Base-by-base conservation (phyloP, 495 filamentous ascomycete genomes). In the Immersiella caudata region DNA sequence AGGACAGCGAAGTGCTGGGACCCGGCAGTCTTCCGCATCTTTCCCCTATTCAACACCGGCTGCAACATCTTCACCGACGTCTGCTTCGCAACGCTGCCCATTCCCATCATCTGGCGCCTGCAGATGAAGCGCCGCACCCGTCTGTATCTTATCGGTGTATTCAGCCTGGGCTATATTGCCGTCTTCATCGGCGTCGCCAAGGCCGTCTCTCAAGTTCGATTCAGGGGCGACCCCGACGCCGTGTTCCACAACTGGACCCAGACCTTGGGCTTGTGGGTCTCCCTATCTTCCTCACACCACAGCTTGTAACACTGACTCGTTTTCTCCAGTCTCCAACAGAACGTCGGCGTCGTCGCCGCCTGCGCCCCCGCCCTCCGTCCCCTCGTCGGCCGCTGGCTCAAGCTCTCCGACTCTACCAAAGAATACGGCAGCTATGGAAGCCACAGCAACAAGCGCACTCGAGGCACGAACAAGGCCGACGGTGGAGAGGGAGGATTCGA, bases 331-430 rank as follows among this genome's bases (percentile, higher is more conserved):
- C 35, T 62, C 35, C 59, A 62, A 62, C 58, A 82, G 76, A 81
- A 76, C 60, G 79, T 77, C 55, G 82, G 81, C 33, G 83, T 79
- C 60, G 76, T 83, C 52, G 79, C 80, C 29, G 83, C 79, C 26
- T 84, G 80, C 70, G 71, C 81, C 16, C 49, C 70, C 75, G 21
- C 75, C 84, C 79, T 62, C 20, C 33, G 36, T 6, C 59, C 59
- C 6, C 59, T 62, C 3, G 59, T 62, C 59, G 59, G 59, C 22
- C 59, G 22, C 21, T 62, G 59, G 59, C 59, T 62, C 33, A 62
- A 62, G 59, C 36, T 62, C 9, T 62, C 59, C 2, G 36, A 35
- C 21, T 46, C 59, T n/a, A 24, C 52, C 52, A 55, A 26, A n/a
- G 59, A 62, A 0, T 62, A 62, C 11, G 6, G 18, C 33, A 22